Percentiles rank a stretch among this genome's conserved stretches.
Evolutionary conservation across 2,329 filamentous ascomycete species (phyloP).

Genomic region (Curvularia hawaiiensis): DNA sequence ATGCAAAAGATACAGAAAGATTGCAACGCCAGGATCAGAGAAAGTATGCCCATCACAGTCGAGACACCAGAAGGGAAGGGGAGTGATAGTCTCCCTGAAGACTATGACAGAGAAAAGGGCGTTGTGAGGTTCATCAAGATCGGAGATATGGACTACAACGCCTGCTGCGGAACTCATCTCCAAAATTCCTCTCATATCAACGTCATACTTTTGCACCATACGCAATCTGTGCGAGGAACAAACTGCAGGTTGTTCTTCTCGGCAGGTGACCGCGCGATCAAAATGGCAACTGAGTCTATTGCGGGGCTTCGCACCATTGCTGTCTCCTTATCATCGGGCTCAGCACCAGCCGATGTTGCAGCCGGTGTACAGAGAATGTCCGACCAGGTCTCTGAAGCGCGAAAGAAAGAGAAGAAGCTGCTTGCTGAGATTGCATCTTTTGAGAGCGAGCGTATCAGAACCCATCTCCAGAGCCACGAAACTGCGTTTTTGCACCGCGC

Average conservation of each 20-base stretch:
- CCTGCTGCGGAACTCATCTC: conserved; percentile 44
- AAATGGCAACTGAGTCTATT: conserved; percentile 33
- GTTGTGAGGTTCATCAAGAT: conserved; percentile 42
- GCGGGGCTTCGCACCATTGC: conserved; percentile 35
- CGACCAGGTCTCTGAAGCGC: conserved; percentile 30
- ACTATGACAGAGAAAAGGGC: conserved; percentile 42
- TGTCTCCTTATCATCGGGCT: conserved; percentile 31
- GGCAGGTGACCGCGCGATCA: conserved; percentile 38
- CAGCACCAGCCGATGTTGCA: conserved; percentile 31
- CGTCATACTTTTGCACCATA: conserved; percentile 40
- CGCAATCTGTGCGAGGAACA: conserved; percentile 36
- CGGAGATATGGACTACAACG: conserved; percentile 41
- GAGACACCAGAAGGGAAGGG: conserved; percentile 37
- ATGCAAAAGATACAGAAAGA: conserved; percentile 31
- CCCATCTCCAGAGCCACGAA: conserved; percentile 17
- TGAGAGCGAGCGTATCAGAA: conserved; percentile 34
- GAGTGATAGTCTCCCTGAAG: conserved; percentile 34
- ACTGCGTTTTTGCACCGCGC: conserved; percentile 33
- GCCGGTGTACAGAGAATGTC: conserved; percentile 30
- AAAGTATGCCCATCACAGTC: conserved; percentile 36
- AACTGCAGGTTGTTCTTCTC: conserved; percentile 42
- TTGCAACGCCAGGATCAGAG: conserved; percentile 37
- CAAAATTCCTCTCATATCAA: conserved; percentile 41
- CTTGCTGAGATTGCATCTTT: conserved; percentile 35
- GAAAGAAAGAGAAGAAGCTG: conserved; percentile 37